Evolutionary conservation across 305 asterid genomes (phyloP), one percentile per base, ranked within the genome.

Genomic region (Fraxinus baroniana): DNA sequence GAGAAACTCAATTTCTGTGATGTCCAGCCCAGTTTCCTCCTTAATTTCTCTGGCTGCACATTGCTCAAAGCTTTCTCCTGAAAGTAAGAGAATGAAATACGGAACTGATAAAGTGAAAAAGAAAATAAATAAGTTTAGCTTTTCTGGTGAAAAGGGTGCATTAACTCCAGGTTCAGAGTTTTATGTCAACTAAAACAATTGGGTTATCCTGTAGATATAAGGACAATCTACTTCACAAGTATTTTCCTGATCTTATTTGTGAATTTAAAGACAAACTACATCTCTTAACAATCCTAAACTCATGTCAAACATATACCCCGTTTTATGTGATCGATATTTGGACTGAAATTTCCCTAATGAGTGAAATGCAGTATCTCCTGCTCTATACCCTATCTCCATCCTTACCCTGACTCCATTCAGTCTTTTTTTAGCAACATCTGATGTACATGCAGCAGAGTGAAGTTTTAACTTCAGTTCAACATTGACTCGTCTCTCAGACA

Each of bases 21-120:
- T 83, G 52, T 87, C 89, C 2, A 91, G 87, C 64, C 89, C 93
- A 0, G 93, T 91, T 82, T 91, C 94, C 83, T 91, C 93, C 89
- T 84, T 89, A 86, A 88, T 89, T 82, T 91, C 94, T 74, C 93
- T 80, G 4, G 82, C 85, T 20, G 90, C 94, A 72, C 94, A 91
- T 35, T 86, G 93, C 81, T 79, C 89, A 66, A 91, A 91, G 66
- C 88, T 88, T 66, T 91, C 93, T 30, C 94, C 92, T 91, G 85
- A 30, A 83, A 72, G 12, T 3, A 66, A 28, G 32, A 26, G 10
- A 37, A 28, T 15, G 44, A 70, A 39, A 66, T 66, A 26, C 5
- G 36, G 20, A 55, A 78, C 7, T 52, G 32, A 41, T 36, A 22
- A 57, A 30, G 15, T 70, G 41, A 57, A 24, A n/a, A 9, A 3